Evolutionary conservation across 2,329 filamentous ascomycete genomes (phyloP).

Genomic region (Bimuria novae-zelandiae): DNA sequence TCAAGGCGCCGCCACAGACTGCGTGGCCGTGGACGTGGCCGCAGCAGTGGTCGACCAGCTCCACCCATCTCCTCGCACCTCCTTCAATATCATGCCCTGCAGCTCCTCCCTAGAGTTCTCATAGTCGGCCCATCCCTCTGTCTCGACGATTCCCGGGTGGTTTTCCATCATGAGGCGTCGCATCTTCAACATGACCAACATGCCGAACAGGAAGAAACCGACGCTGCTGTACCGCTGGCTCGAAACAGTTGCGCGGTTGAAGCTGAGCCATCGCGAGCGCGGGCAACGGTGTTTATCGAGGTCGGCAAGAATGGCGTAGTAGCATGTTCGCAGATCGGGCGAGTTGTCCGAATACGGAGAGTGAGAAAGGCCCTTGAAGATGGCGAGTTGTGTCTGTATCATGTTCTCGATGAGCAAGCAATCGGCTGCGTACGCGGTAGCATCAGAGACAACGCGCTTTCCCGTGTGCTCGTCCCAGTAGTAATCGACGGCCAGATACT

Average conservation of each 20-base stretch:
- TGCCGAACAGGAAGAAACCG: slow-evolving; percentile 17
- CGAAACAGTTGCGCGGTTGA: slow-evolving; percentile 10
- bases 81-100: slow-evolving; percentile 15
- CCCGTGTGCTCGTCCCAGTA: neutral
- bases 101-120: slow-evolving; percentile 13
- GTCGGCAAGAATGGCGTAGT: slow-evolving; percentile 15
- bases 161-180: slow-evolving; percentile 17
- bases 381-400: slow-evolving; percentile 12
- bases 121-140: slow-evolving; percentile 23
- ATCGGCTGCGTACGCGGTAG: slow-evolving; percentile 16
- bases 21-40: no score
- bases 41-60: neutral
- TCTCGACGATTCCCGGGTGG: slow-evolving; percentile 14
- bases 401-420: slow-evolving; percentile 17
- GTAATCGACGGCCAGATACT: neutral
- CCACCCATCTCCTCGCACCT: slow-evolving; percentile 9
- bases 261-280: slow-evolving; percentile 21
- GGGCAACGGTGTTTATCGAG: slow-evolving; percentile 13
- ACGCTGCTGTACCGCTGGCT: neutral
- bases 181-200: slow-evolving; percentile 29
- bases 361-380: neutral
- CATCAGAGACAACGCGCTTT: neutral
- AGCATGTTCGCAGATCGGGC: slow-evolving; percentile 18
- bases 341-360: slow-evolving; percentile 11
- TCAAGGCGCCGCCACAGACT: no score